A percentile compares a stretch with the other conserved stretches of the same genome.
These are phyloP conservation scores for Neoboletus brunneissimus DNA, from an alignment of 768 basidiomycete genomes.

Conservation along the genomic window DNA sequence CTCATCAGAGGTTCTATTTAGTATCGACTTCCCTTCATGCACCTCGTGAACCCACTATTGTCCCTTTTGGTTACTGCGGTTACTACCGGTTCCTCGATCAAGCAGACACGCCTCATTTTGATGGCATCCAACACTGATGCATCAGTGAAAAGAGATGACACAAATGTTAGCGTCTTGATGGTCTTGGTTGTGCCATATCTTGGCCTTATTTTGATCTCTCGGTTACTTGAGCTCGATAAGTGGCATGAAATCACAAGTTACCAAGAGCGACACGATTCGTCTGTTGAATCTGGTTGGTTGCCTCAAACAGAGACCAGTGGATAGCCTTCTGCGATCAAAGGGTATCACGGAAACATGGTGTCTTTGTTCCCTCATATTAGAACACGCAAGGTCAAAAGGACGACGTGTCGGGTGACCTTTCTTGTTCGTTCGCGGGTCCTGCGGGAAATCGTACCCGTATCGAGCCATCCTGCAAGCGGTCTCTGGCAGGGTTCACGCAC, in stretches of 20 bases:
- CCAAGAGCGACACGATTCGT: no score
- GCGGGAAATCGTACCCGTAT: neutral
- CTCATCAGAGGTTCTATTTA: neutral
- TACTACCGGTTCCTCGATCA: neutral
- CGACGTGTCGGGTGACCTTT: neutral
- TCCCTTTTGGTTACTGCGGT: neutral
- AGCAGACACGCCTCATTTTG: neutral
- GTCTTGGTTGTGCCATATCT: neutral
- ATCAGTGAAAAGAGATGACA: slow-evolving; percentile 12
- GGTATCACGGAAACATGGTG: neutral
- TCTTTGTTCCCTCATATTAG: neutral
- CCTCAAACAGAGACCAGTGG: neutral
- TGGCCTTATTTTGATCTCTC: neutral
- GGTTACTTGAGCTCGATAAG: no score
- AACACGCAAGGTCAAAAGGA: neutral
- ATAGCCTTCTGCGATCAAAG: no score
- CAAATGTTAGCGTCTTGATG: neutral
- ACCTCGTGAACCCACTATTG: neutral
- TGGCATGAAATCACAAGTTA: neutral
- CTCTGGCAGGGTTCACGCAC: neutral
- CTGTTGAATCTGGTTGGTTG: neutral
- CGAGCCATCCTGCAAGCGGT: neutral
- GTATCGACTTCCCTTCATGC: neutral
- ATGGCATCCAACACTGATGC: neutral
- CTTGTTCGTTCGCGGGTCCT: no score